A percentile compares a stretch with the other conserved stretches of the same genome.
These are phyloP conservation scores for Ramaria rubella DNA, from an alignment of 768 basidiomycete genomes.

Conservation along the genomic window DNA sequence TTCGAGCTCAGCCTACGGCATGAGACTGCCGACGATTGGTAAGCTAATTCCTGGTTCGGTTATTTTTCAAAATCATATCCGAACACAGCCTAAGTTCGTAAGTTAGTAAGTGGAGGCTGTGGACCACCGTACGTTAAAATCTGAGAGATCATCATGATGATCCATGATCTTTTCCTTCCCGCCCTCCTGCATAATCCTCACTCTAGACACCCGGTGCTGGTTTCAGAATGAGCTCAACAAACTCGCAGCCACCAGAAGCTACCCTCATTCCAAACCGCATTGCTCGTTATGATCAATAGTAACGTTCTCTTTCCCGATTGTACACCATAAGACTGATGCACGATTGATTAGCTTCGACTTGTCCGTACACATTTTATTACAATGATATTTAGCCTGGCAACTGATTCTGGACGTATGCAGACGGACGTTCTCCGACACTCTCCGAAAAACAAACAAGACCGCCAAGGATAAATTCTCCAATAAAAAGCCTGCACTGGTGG, in stretches of 20 bases:
- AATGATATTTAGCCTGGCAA: neutral
- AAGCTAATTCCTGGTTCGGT: too few relatives aligned
- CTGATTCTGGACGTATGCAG: neutral
- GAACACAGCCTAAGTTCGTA: too few relatives aligned
- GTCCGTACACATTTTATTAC: neutral
- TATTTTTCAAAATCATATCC: too few relatives aligned
- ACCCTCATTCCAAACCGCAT: slow-evolving; percentile 8
- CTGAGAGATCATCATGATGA: too few relatives aligned
- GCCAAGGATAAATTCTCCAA: slow-evolving; percentile 9
- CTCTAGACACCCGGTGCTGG: neutral
- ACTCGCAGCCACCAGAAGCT: neutral
- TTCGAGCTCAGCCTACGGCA: too few relatives aligned
- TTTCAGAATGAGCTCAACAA: neutral
- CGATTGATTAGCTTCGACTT: neutral
- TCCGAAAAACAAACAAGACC: slow-evolving; percentile 21
- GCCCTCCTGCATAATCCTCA: too few relatives aligned
- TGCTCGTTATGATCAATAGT: slow-evolving; percentile 20
- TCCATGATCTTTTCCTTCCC: too few relatives aligned
- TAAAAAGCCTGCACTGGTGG: slow-evolving; percentile 20
- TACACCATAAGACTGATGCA: neutral
- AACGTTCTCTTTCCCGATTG: neutral
- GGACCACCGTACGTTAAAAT: too few relatives aligned
- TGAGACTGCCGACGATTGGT: too few relatives aligned
- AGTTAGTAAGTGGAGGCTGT: too few relatives aligned
- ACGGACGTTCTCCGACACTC: slow-evolving; percentile 15